Conservation (phyloP, 768 basidiomycete genomes). For the Suillus americanus region DNA sequence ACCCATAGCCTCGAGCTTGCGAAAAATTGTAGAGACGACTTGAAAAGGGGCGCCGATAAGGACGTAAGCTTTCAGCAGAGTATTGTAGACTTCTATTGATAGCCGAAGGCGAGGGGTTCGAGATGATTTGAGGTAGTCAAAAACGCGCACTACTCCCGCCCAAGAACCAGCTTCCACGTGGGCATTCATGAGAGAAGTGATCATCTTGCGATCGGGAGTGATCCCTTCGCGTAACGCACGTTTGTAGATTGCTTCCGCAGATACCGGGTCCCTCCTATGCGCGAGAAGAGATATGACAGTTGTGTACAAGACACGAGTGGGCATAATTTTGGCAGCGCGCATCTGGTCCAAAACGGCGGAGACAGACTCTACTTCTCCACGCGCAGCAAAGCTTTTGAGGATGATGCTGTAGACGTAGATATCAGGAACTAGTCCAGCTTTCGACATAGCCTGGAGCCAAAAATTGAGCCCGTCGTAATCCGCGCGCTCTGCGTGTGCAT, state of each 20-base stretch:
- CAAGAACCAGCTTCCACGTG: constrained; percentile 82
- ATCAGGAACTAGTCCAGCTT: constrained; percentile 53
- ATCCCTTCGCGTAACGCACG: constrained; percentile 63
- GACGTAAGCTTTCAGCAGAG: constrained; percentile 81
- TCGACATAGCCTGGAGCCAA: constrained; percentile 55
- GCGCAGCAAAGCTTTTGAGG: constrained; percentile 53
- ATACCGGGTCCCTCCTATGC: constrained; percentile 55
- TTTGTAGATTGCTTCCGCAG: constrained; percentile 67
- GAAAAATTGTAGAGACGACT: constrained; percentile 62
- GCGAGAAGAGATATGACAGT: constrained; percentile 68
- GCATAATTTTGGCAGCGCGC: constrained; percentile 46
- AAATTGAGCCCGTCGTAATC: constrained; percentile 47
- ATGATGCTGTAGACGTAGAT: constrained; percentile 58
- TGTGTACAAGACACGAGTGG: constrained; percentile 59
- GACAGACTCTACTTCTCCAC: constrained; percentile 55
- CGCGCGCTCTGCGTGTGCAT: constrained; percentile 48
- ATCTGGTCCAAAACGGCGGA: constrained; percentile 57
- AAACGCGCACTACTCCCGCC: constrained; percentile 69
- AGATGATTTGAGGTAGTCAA: constrained; percentile 53
- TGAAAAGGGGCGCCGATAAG: constrained; percentile 75
- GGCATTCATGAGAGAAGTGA: constrained; percentile 75
- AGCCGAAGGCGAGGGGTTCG: constrained; percentile 38
- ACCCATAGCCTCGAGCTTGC: constrained; percentile 46
- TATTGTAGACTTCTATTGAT: constrained; percentile 68
- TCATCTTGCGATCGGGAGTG: constrained; percentile 62